phyloP scores from a whole-genome alignment of 768 basidiomycete species.

The Dioszegia hungarica region DNA sequence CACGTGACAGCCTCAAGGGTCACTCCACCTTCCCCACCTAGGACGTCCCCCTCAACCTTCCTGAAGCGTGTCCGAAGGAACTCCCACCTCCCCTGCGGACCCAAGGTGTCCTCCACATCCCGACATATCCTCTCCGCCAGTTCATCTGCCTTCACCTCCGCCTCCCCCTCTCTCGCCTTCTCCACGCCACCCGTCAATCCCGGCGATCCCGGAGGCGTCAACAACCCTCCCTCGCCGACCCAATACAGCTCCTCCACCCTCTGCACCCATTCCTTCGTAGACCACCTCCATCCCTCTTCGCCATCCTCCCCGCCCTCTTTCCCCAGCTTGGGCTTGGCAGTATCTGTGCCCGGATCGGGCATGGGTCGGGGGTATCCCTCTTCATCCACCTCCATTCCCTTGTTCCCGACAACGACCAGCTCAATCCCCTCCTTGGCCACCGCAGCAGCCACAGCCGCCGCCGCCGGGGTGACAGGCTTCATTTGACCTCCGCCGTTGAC shows the following conservation, averaged over 20 bases:
- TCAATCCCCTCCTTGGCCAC: neutral
- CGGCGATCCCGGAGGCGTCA: slow-evolving; percentile 55
- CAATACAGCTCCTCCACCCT: slow-evolving; percentile 81
- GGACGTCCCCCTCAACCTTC: slow-evolving; percentile 77
- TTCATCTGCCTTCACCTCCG: slow-evolving; percentile 48
- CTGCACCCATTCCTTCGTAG: slow-evolving; percentile 73
- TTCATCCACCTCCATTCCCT: slow-evolving; percentile 52
- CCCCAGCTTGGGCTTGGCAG: slow-evolving; percentile 2
- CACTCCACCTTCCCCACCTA: slow-evolving; percentile 26
- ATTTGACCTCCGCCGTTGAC: slow-evolving; percentile 94
- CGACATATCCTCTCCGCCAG: slow-evolving; percentile 51
- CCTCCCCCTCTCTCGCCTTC: too few species aligned
- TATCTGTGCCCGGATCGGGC: slow-evolving; percentile 52
- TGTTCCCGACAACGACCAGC: neutral
- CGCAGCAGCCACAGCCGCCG: too few species aligned
- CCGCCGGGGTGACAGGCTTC: slow-evolving; percentile 34
- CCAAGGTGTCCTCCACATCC: slow-evolving; percentile 56
- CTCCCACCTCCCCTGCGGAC: slow-evolving; percentile 46
- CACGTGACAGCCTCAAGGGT: slow-evolving; percentile 40
- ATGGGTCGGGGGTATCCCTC: slow-evolving; percentile 67
- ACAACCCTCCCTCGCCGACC: slow-evolving; percentile 50
- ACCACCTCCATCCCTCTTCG: slow-evolving; percentile 64
- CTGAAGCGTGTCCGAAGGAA: slow-evolving; percentile 74
- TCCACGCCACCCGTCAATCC: neutral
- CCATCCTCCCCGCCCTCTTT: slow-evolving; percentile 14